These are phyloP conservation scores for Colletotrichum sp. DNA, from an alignment of 2,329 filamentous ascomycete genomes.

Conservation along the genomic window DNA sequence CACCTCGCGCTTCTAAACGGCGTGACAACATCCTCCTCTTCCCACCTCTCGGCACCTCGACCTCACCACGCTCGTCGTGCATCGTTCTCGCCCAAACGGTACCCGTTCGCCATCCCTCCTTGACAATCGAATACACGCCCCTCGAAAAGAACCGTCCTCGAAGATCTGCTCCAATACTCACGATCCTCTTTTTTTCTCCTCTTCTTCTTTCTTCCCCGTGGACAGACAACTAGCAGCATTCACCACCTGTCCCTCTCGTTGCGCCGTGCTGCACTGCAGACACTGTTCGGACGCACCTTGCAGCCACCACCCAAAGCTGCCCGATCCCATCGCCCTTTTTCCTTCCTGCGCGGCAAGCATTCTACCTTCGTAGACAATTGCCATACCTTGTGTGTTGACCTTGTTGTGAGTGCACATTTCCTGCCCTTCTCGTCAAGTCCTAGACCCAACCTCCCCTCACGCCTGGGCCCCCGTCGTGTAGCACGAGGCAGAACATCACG, in stretches of 20 bases:
- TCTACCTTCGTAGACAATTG: constrained; percentile 7
- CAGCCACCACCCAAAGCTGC: neutral
- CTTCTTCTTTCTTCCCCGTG: neutral
- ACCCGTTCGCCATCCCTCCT: neutral
- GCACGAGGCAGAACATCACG: constrained; percentile 14
- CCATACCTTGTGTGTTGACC: neutral
- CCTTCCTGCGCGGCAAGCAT: neutral
- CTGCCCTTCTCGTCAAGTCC: neutral
- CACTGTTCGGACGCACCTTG: neutral
- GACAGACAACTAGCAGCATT: neutral
- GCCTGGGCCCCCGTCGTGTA: neutral
- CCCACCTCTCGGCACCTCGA: constrained; percentile 3
- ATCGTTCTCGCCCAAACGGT: constrained; percentile 3
- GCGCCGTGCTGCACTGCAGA: neutral
- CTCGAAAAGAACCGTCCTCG: neutral
- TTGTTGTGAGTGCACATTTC: constrained; percentile 10
- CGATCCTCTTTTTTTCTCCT: neutral
- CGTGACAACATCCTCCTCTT: constrained; percentile 17
- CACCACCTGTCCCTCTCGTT: neutral
- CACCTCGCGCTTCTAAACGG: constrained; percentile 15
- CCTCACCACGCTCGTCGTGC: constrained; percentile 1
- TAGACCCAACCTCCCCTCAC: neutral
- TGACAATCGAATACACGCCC: neutral
- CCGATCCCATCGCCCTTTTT: neutral
- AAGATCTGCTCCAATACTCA: neutral